Base-by-base conservation (phyloP, 345 rosid genomes). In the Aurinia saxatilis region DNA sequence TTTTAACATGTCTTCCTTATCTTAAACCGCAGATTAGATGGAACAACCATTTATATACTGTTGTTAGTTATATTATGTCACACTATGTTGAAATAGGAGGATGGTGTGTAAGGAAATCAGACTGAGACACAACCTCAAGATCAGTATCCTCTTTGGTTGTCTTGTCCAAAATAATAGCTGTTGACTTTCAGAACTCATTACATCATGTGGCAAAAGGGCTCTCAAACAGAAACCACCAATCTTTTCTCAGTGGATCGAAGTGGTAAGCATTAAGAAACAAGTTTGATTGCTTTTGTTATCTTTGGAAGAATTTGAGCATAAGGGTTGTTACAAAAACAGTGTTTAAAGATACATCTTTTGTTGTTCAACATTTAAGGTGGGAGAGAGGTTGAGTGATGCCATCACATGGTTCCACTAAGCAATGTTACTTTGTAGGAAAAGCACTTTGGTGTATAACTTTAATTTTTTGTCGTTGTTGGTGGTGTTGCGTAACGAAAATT, bases 311-410 rank as follows among this genome's bases (percentile, higher is more conserved):
- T 50, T 23, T 68, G 48, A 25, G 29, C 54, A 42, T 8, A 51
- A 60, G 67, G 48, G 67, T 69, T 61, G 37, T 38, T 53, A 53
- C 50, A 54, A 31, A 30, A 61, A 69, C 50, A 61, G 63, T 69
- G 50, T n/a, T 54, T 45, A 50, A 46, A 61, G 45, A 46, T 62
- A 31, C 27, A 54, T 58, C 45, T 54, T 70, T 70, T 30, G 51
- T 46, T 70, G 58, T 61, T 46, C 36, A 70, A 70, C 68, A 70
- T 62, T 46, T 62, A 70, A 70, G 57, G 74, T 70, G 74, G 74
- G 21, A 70, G 17, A 39, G 63, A 61, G 50, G 74, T 62, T 62
- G 74, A 17, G 44, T n/a, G n/a, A n/a, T n/a, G 57, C 63, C 74
- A 62, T 63, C 63, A 62, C 63, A 70, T 70, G 45, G 1, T 47